Evolutionary conservation across 192 early-diverging fungal species (phyloP), one percentile per base, ranked within the genome.

Genomic region (Rhizophagus prolifer): DNA sequence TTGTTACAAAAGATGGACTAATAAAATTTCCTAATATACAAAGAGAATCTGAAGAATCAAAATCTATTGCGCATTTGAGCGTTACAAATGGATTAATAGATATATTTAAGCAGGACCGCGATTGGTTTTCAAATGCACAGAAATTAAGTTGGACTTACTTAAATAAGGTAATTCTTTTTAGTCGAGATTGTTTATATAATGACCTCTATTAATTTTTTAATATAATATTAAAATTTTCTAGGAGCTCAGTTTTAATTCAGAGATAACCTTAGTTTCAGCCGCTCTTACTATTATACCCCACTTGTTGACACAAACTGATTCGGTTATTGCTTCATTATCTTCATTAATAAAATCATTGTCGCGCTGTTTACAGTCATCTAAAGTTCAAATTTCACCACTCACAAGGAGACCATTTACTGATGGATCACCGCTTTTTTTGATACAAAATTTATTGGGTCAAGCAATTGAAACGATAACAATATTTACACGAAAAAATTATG

Each of bases 51-150:
- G 65, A 21, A 19, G 36, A 44, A 10, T 16, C 21, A 10, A 21
- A 25, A 2, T 12, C 9, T 63, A 31, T 44, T 19, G 14, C 6
- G 62, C 9, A n/a, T 19, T 6, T 46, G 30, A 74, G 9, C 19
- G 14, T 50, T 74, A 46, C 16, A 63, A 21, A 74, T 60, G 58
- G 9, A 19, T 46, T 91, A 34, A 59, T 78, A 34, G 63, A 81
- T 19, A 34, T 90, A 16, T 78, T 66, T 10, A 70, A 58, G 5
- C 47, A 21, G 41, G 61, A 68, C 58, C 38, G 77, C 68, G 82
- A 91, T 64, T 91, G 90, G 90, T 75, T 79, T 54, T 23, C 81
- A 50, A 82, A 88, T 47, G 82, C 78, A 25, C 81, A 86, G 46
- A 69, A 78, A 9, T 63, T 89, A 28, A 81, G 83, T 54, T 34